phyloP scores from a whole-genome alignment of 176 grass and related monocot species.

The Phyllostachys edulis region DNA sequence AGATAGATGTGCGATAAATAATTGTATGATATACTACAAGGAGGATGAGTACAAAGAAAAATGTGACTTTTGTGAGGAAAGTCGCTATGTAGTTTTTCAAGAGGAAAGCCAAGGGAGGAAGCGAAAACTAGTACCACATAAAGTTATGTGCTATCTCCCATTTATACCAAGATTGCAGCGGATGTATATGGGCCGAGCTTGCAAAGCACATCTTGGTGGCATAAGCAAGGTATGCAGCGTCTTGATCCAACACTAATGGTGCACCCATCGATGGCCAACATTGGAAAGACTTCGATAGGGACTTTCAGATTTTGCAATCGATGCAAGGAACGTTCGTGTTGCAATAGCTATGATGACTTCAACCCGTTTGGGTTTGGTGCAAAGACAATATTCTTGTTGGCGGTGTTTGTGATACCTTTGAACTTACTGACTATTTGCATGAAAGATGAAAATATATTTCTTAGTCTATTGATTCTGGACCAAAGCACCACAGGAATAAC shows the following conservation, averaged over 20 bases:
- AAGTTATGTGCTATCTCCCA: neutral
- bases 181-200: neutral
- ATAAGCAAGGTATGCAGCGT: neutral
- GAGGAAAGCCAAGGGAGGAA: neutral
- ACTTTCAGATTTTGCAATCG: neutral
- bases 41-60: neutral
- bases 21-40: neutral
- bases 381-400: too few relatives aligned
- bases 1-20: neutral
- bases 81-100: neutral
- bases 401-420: too few relatives aligned
- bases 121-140: neutral
- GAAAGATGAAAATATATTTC: too few relatives aligned
- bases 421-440: too few relatives aligned
- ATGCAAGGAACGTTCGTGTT: neutral
- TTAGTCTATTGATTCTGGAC: neutral
- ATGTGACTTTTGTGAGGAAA: neutral
- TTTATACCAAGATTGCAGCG: neutral
- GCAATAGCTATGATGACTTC: neutral
- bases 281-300: neutral
- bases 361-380: too few relatives aligned
- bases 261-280: neutral
- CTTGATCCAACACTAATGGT: neutral
- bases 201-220: neutral
- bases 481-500: neutral